Evolutionary conservation across 2,329 filamentous ascomycete genomes (phyloP).

Genomic region (Botrytis fabae): DNA sequence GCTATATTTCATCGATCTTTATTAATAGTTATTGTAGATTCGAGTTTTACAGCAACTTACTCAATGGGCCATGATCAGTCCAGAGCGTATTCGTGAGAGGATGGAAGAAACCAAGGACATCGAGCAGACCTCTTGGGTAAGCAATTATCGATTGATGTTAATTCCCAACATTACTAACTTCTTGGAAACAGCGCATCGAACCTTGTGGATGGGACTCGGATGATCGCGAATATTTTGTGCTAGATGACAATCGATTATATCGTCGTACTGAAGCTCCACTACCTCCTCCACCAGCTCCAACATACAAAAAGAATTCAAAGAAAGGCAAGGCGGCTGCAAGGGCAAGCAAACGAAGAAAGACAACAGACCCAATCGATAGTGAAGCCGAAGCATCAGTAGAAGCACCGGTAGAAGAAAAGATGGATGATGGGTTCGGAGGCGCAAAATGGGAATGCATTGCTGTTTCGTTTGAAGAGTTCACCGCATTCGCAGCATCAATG

Average conservation of each 20-base stretch:
- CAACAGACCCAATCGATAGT: constrained; percentile 48
- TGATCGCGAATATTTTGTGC: constrained; percentile 82
- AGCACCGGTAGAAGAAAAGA: constrained; percentile 44
- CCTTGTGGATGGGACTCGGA: constrained; percentile 86
- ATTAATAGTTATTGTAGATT: constrained; percentile 49
- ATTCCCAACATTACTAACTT: constrained; percentile 25
- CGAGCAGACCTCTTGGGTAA: constrained; percentile 82
- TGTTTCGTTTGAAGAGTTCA: constrained; percentile 76
- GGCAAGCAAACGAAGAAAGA: constrained; percentile 70
- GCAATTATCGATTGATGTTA: background rate
- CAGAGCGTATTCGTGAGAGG: constrained; percentile 81
- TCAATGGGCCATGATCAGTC: constrained; percentile 83
- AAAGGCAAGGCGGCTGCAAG: constrained; percentile 64
- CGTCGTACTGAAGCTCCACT: constrained; percentile 75
- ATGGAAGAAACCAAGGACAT: constrained; percentile 80
- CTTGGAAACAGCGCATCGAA: constrained; percentile 62
- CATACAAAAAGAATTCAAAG: constrained; percentile 65
- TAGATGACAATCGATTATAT: constrained; percentile 94
- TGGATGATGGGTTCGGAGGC: constrained; percentile 68
- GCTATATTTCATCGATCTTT: constrained; percentile 43
- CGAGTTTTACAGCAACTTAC: constrained; percentile 84
- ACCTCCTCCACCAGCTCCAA: constrained; percentile 55
- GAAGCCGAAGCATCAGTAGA: constrained; percentile 45
- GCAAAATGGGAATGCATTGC: constrained; percentile 92
- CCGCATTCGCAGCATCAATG: constrained; percentile 67